Percentiles rank a stretch among this genome's conserved stretches.
These are phyloP conservation scores for Paracoccidioides brasiliensis DNA, from an alignment of 2,329 filamentous ascomycete genomes.

Conservation along the genomic window DNA sequence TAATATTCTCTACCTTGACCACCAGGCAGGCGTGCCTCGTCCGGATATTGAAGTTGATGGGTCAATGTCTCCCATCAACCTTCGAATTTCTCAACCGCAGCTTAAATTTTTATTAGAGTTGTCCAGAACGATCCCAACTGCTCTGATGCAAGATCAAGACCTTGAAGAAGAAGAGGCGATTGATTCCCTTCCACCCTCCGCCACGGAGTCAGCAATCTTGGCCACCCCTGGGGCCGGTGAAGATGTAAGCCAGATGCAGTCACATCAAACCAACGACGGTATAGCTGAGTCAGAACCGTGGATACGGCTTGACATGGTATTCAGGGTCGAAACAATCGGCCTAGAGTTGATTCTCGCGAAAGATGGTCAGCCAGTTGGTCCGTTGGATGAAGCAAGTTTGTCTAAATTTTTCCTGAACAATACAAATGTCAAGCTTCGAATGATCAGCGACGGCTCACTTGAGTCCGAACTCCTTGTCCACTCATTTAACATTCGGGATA, in stretches of 20 bases:
- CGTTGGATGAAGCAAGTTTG: conserved; percentile 65
- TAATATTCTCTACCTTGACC: conserved; percentile 81
- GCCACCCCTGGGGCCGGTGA: conserved; percentile 16
- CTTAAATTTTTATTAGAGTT: conserved; percentile 80
- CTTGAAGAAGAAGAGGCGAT: conserved; percentile 61
- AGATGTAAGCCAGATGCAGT: conserved; percentile 13
- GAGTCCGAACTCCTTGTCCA: conserved; percentile 89
- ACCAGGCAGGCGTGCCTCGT: conserved; percentile 59
- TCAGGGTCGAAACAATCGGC: conserved; percentile 76
- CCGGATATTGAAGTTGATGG: conserved; percentile 89
- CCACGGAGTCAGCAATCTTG: conserved; percentile 25
- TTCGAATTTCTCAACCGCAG: conserved; percentile 80
- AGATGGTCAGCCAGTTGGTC: conserved; percentile 63
- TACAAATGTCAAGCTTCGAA: conserved; percentile 78
- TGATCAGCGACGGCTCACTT: conserved; percentile 81
- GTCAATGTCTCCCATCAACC: conserved; percentile 82
- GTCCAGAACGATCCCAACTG: conserved; percentile 72
- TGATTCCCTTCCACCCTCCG: conserved; percentile 52
- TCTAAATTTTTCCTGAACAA: conserved; percentile 92
- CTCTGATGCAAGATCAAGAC: conserved; percentile 64
- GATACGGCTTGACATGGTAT: conserved; percentile 88
- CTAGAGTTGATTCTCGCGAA: conserved; percentile 73
- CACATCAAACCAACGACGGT: conserved; percentile 57
- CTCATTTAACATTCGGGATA: conserved; percentile 90
- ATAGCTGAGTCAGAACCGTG: conserved; percentile 57